Base-by-base conservation (phyloP, 2,329 filamentous ascomycete genomes). In the Exophiala phaeomuriformis region DNA sequence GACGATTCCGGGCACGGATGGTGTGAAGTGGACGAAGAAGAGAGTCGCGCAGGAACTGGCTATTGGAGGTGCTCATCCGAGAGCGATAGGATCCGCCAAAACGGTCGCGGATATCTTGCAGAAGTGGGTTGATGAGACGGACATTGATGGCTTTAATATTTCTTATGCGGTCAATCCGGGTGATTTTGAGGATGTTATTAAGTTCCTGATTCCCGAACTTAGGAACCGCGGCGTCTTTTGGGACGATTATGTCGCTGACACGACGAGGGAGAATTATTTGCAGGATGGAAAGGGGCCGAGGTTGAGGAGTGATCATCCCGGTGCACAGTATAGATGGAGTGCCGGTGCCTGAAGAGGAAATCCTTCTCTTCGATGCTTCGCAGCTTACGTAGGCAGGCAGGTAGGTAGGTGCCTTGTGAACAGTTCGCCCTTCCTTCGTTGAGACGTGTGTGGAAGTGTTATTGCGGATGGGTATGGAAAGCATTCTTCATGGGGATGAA, bases 91-190 rank as follows among this genome's bases (percentile, higher is more conserved):
- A 0, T 86, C 82, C 0, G 71, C 84, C 0, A 67, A 74, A 10
- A 78, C 81, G 59, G 82, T 88, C 1, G 85, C 82, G 0, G 83
- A 88, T 63, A 75, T 77, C 39, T 73, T 88, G 49, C 81, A 88
- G 67, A 68, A 72, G 0, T 88, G 84, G 84, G 72, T 87, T 0
- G 64, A 72, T 3, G 83, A 86, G 64, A 83, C 81, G 0, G 84
- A 85, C 59, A 77, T 88, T 1, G 85, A 88, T 64, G 84, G 85
- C 0, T 89, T 89, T 68, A 89, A 88, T 60, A 53, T 77, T 29
- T 69, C 65, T 3, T 74, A 52, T 27, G 49, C 77, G 64, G 72
- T 75, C 19, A 73, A 72, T 7, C 75, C 76, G 1, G 75, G 75
- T 0, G 77, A 72, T 1, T 77, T 77, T 59, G 73, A 77, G 60